These are phyloP conservation scores for Phytophthora citrophthora DNA, from an alignment of 352 stramenopile species.

Conservation along the genomic window DNA sequence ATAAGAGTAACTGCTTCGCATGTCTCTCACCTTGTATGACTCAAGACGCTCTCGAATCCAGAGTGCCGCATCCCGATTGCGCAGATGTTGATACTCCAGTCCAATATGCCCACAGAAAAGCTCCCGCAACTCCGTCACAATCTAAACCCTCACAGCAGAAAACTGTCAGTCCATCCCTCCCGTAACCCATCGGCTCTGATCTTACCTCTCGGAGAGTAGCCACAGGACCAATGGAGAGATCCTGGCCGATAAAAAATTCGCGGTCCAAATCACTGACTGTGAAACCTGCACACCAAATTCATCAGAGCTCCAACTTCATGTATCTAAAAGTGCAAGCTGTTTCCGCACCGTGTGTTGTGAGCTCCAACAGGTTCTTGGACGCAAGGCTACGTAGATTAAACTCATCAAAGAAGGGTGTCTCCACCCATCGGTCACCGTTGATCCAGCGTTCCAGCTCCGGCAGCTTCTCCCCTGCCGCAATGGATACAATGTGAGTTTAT, in stretches of 20 bases:
- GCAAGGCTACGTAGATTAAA: constrained; percentile 86
- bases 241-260: constrained; percentile 92
- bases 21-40: constrained; percentile 57
- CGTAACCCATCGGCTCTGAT: not conserved
- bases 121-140: constrained; percentile 93
- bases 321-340: not conserved
- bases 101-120: constrained; percentile 97
- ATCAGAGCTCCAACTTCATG: not conserved
- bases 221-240: constrained; percentile 84
- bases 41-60: constrained; percentile 80
- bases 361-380: constrained; percentile 83
- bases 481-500: not conserved
- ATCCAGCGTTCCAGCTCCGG: constrained; percentile 88
- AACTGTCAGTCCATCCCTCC: constrained; percentile 2
- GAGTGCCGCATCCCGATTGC: constrained; percentile 88
- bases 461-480: constrained; percentile 68
- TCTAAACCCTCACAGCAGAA: constrained; percentile 75
- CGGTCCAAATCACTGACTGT: constrained; percentile 89
- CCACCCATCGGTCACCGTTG: constrained; percentile 83
- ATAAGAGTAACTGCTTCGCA: not conserved
- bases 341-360: constrained; percentile 73
- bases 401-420: constrained; percentile 88
- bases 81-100: constrained; percentile 99
- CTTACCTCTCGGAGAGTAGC: constrained; percentile 71
- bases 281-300: constrained; percentile 70